These are phyloP conservation scores for Pleodorina starrii DNA, from an alignment of 139 green algal species.

Conservation along the genomic window DNA sequence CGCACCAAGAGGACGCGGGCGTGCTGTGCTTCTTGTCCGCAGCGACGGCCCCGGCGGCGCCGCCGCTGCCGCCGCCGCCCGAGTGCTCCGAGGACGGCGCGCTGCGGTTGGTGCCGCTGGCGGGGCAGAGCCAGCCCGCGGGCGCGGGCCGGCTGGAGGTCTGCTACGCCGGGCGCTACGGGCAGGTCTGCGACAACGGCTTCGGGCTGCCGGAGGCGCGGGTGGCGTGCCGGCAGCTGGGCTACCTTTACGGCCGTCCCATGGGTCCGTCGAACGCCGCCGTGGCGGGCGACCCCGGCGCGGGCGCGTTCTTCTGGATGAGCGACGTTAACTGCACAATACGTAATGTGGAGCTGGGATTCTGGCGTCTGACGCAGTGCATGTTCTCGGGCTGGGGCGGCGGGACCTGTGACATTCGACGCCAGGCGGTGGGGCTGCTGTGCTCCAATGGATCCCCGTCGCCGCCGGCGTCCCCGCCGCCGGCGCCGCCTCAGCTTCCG, in stretches of 20 bases:
- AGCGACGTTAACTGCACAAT: constrained; percentile 12
- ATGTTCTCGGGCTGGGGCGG: constrained; percentile 9
- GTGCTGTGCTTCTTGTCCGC: not conserved
- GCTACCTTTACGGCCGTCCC: constrained; percentile 24
- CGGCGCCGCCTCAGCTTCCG: not conserved
- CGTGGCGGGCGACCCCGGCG: not conserved
- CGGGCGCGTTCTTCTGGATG: constrained; percentile 14
- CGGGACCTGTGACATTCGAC: not conserved
- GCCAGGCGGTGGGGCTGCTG: constrained; percentile 3
- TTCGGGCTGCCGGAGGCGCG: constrained; percentile 6
- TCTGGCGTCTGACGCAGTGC: constrained; percentile 38
- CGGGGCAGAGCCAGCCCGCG: not conserved
- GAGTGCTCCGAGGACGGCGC: constrained; percentile 21
- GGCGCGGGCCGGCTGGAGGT: constrained; percentile 37
- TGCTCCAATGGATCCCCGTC: not conserved
- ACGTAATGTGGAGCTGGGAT: not conserved
- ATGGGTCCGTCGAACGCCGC: not conserved
- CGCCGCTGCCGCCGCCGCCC: constrained; percentile 24
- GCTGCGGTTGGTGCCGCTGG: constrained; percentile 4
- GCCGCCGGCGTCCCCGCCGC: not conserved
- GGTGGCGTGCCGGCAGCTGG: constrained; percentile 43
- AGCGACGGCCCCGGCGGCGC: not conserved
- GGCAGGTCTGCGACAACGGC: constrained; percentile 20
- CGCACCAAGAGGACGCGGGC: constrained; percentile 28
- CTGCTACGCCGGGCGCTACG: constrained; percentile 35